Base-by-base conservation (phyloP, 2,329 filamentous ascomycete species). In the Sporothrix curviconia region DNA sequence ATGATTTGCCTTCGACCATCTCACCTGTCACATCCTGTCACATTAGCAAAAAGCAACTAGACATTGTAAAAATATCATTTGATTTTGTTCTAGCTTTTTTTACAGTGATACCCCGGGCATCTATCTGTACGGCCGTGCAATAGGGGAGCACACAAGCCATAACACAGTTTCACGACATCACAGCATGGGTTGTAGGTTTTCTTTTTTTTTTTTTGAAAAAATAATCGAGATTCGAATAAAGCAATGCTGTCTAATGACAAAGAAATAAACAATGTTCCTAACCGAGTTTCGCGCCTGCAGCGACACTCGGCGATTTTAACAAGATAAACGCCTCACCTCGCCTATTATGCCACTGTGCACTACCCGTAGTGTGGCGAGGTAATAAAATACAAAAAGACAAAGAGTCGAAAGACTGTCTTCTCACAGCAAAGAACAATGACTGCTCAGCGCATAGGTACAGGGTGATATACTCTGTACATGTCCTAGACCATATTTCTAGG, bases 401-500 rank as follows among this genome's bases (percentile, higher is more conserved):
- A 15, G 14, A 9, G 11, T 8, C 19, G 9, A 4, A 28, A 28
- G 30, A 12, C 7, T 37, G 22, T 19, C 19, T 37, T 4, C 5
- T 9, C 3, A 11, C 3, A 25, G 32, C n/a, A 32, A 39, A 19
- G 34, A 9, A 24, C 12, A 12, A 37, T 24, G 34, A 28, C 12
- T 43, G 36, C 11, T 43, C 24, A 22, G 32, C 8, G 17, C 25
- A 5, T 32, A n/a, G n/a, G n/a, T n/a, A n/a, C n/a, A n/a, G n/a
- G n/a, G n/a, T 9, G 12, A 15, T n/a, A 11, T 34, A 34, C 39
- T 7, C 7, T 34, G 30, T 12, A 6, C 7, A 9, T 17, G 40
- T 39, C 19, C 30, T 58, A 68, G 7, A 71, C 67, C 67, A 72
- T 70, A 17, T 66, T 64, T 57, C 73, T 71, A 11, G 81, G 80